These are phyloP conservation scores for Plasmodium blacklocki DNA, from an alignment of 169 alveolate genomes.

Conservation along the genomic window DNA sequence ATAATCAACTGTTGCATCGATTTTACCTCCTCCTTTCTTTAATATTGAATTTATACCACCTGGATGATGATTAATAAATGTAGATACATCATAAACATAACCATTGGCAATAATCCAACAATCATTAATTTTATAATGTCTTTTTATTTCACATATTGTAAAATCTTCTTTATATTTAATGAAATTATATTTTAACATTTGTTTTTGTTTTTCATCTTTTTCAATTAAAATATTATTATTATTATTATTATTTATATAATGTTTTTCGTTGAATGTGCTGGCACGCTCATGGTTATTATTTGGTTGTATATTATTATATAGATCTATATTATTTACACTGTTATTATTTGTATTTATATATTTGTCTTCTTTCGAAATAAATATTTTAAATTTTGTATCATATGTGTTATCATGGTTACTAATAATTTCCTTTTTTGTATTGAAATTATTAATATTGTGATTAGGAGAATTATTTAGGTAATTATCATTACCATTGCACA, in stretches of 20 bases:
- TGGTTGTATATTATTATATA: background rate
- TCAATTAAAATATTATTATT: background rate
- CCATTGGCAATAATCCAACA: constrained; percentile 87
- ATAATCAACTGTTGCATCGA: constrained; percentile 54
- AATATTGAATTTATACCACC: constrained; percentile 82
- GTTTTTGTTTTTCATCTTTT: background rate
- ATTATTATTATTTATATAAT: constrained; percentile 8
- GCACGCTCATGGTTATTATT: background rate
- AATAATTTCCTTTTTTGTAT: background rate
- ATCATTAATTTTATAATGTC: constrained; percentile 77
- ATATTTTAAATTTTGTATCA: too few relatives aligned
- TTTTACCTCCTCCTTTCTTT: constrained; percentile 27
- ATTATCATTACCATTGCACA: too few relatives aligned
- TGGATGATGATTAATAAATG: constrained; percentile 81
- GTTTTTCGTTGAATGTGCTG: background rate
- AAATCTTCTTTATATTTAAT: constrained; percentile 35
- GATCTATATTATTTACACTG: background rate
- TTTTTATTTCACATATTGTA: constrained; percentile 55
- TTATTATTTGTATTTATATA: background rate
- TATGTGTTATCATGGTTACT: background rate
- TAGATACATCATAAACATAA: constrained; percentile 84
- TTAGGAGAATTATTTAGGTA: too few relatives aligned
- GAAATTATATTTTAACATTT: background rate
- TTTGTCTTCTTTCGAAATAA: too few relatives aligned
- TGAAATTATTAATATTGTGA: too few relatives aligned